These are phyloP conservation scores for Coemansia sp. DNA, from an alignment of 192 early-diverging fungal genomes.

Conservation along the genomic window DNA sequence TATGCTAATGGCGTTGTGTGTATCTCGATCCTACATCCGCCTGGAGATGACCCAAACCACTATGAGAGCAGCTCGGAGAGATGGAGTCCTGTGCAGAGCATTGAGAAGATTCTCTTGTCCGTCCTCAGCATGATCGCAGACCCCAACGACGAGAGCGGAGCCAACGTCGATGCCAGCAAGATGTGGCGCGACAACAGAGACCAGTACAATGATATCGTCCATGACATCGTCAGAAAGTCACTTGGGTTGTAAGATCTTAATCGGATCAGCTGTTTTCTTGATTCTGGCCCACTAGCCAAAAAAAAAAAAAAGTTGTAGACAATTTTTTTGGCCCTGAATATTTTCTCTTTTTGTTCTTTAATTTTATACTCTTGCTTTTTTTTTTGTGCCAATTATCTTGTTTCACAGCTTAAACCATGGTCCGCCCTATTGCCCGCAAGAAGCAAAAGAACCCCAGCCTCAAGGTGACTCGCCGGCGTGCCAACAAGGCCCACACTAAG, in stretches of 20 bases:
- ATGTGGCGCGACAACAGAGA: constrained; percentile 89
- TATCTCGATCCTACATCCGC: constrained; percentile 97
- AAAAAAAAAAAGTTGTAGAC: not conserved
- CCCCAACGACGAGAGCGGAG: constrained; percentile 97
- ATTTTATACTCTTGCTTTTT: not conserved
- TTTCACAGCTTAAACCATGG: constrained; percentile 54
- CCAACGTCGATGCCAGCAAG: constrained; percentile 98
- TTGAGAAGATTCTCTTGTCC: constrained; percentile 96
- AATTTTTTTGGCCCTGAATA: not conserved
- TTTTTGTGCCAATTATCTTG: not conserved
- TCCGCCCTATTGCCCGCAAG: constrained; percentile 68
- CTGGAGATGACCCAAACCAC: constrained; percentile 97
- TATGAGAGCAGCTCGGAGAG: constrained; percentile 96
- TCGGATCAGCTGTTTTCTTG: constrained; percentile 2
- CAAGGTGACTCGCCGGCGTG: constrained; percentile 65
- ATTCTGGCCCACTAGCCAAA: not conserved
- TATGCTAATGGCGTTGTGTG: constrained; percentile 96
- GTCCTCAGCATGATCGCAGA: constrained; percentile 97
- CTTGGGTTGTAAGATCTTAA: constrained; percentile 67
- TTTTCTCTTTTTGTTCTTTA: constrained; percentile 12
- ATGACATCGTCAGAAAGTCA: constrained; percentile 75
- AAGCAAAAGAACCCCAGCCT: constrained; percentile 65
- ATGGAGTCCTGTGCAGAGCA: constrained; percentile 97
- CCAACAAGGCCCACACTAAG: constrained; percentile 67
- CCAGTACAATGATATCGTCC: constrained; percentile 81